Conservation (phyloP, 2,329 filamentous ascomycete species). For the Mycosphaerella arachidis region DNA sequence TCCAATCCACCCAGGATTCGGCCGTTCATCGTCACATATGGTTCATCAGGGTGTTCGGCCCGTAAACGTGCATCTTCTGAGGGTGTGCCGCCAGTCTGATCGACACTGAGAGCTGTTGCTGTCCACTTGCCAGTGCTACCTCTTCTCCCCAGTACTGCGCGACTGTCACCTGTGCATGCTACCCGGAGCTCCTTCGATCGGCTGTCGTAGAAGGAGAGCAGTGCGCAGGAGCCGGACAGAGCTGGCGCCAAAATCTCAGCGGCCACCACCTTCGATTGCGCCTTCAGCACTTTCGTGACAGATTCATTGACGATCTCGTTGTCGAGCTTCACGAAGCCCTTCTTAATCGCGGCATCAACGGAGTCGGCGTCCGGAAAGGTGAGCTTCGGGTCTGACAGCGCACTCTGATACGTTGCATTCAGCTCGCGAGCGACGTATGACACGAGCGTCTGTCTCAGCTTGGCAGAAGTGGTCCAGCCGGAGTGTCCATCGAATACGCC, state of each 20-base stretch:
- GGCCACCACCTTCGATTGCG: slow-evolving; percentile 82
- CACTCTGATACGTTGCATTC: slow-evolving; percentile 82
- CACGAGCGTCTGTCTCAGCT: slow-evolving; percentile 86
- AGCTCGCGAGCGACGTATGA: slow-evolving; percentile 89
- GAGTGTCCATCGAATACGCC: slow-evolving; percentile 97
- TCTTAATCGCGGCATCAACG: slow-evolving; percentile 87
- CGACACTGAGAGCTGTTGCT: slow-evolving; percentile 80
- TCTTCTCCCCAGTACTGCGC: slow-evolving; percentile 82
- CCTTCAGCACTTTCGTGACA: slow-evolving; percentile 83
- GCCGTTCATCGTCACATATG: slow-evolving; percentile 80
- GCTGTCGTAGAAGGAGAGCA: slow-evolving; percentile 94
- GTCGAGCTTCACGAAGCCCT: slow-evolving; percentile 81
- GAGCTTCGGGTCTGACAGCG: slow-evolving; percentile 53
- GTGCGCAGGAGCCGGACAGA: slow-evolving; percentile 91
- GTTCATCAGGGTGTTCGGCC: slow-evolving; percentile 82
- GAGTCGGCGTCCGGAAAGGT: slow-evolving; percentile 69
- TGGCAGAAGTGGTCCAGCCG: slow-evolving; percentile 97
- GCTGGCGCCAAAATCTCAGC: slow-evolving; percentile 90
- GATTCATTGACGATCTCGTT: slow-evolving; percentile 92
- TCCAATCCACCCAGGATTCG: slow-evolving; percentile 89
- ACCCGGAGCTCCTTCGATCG: slow-evolving; percentile 82
- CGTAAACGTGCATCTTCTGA: slow-evolving; percentile 80
- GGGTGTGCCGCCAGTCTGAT: slow-evolving; percentile 87
- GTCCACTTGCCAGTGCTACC: slow-evolving; percentile 81
- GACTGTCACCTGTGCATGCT: slow-evolving; percentile 93